These are phyloP conservation scores for Phaseolus lunatus DNA, from an alignment of 306 rosid species.

Conservation along the genomic window DNA sequence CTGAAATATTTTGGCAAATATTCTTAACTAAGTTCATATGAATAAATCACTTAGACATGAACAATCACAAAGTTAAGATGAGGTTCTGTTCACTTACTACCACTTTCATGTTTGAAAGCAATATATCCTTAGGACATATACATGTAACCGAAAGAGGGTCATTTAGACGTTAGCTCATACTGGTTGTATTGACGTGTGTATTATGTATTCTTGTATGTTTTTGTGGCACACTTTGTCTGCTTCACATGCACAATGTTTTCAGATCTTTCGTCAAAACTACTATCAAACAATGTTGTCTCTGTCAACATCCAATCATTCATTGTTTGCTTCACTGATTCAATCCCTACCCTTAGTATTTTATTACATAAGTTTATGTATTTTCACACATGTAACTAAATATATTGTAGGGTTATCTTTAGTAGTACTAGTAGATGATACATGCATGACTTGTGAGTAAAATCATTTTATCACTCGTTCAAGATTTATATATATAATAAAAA, in stretches of 20 bases:
- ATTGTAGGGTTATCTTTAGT: background rate
- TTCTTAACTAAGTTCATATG: background rate
- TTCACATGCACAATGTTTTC: conserved; percentile 46
- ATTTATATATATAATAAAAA: background rate
- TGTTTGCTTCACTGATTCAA: background rate
- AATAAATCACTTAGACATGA: background rate
- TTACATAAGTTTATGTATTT: background rate
- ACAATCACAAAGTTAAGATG: background rate
- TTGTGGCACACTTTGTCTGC: conserved; percentile 23
- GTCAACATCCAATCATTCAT: conserved; percentile 23
- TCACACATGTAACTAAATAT: background rate
- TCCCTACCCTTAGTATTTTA: background rate
- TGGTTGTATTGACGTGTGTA: conserved; percentile 36
- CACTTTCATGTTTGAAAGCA: conserved; percentile 31
- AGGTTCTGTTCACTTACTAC: background rate
- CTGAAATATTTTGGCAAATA: background rate
- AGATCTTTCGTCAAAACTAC: conserved; percentile 23
- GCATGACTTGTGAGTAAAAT: background rate
- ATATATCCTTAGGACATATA: conserved; percentile 10
- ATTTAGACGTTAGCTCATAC: conserved; percentile 21
- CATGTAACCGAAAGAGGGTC: conserved; percentile 33
- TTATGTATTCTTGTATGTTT: conserved; percentile 27
- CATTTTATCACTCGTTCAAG: background rate
- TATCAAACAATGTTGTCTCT: conserved; percentile 36
- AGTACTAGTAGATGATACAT: background rate